Conservation (phyloP, 2,329 filamentous ascomycete species). For the Didymella pinodella region DNA sequence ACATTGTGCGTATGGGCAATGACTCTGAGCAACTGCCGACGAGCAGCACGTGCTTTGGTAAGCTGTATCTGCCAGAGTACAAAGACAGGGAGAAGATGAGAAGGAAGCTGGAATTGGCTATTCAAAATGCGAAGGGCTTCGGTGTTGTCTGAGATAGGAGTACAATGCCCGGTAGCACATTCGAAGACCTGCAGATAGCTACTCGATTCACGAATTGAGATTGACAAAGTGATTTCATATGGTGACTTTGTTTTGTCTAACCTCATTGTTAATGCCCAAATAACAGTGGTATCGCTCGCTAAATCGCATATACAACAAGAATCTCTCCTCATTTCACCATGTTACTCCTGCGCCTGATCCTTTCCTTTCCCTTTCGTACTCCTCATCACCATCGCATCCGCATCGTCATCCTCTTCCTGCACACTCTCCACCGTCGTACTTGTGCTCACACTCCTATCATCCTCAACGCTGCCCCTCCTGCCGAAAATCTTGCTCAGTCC, state of each 20-base stretch:
- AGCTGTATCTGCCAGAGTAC: slow-evolving; percentile 85
- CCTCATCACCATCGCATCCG: slow-evolving; percentile 14
- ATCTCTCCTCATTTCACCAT: not conserved
- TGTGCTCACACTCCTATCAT: slow-evolving; percentile 14
- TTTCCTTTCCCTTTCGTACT: slow-evolving; percentile 17
- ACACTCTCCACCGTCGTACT: slow-evolving; percentile 17
- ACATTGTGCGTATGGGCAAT: slow-evolving; percentile 77
- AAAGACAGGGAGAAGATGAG: slow-evolving; percentile 71
- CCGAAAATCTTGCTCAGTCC: slow-evolving; percentile 20
- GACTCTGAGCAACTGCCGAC: slow-evolving; percentile 74
- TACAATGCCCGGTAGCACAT: not conserved
- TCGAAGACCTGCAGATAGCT: not conserved
- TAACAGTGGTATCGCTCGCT: slow-evolving; percentile 53
- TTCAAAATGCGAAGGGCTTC: slow-evolving; percentile 12
- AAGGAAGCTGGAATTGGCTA: slow-evolving; percentile 79
- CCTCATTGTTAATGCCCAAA: not conserved
- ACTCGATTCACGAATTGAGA: not conserved
- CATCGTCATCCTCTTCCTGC: slow-evolving; percentile 15
- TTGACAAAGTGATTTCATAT: not conserved
- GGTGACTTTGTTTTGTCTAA: slow-evolving; percentile 1
- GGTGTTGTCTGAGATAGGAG: slow-evolving; percentile 57
- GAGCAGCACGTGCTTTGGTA: slow-evolving; percentile 92
- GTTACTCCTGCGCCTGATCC: slow-evolving; percentile 6
- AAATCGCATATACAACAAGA: slow-evolving; percentile 52
- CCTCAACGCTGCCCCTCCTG: slow-evolving; percentile 13